phyloP scores from a whole-genome alignment of 352 stramenopile genomes.

The Blastocystis sp. region DNA sequence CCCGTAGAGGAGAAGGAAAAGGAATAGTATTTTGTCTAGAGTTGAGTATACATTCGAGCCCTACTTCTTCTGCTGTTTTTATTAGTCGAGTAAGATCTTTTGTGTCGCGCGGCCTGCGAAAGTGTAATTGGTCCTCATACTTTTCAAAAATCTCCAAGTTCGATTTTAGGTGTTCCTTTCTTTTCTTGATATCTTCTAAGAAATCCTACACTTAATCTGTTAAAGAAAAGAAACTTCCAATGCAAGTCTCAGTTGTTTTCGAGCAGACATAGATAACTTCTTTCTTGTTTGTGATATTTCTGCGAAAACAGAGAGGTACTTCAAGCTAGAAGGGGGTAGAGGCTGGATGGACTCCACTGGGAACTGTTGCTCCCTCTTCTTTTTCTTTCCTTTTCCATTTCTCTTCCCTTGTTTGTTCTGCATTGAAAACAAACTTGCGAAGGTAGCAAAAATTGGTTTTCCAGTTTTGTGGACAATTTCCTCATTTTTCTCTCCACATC shows the following conservation, averaged over 20 bases:
- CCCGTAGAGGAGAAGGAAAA: too few relatives aligned
- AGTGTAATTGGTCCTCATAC: slow-evolving; percentile 15
- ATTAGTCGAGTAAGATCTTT: not conserved
- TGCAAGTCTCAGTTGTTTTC: not conserved
- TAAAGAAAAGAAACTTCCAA: not conserved
- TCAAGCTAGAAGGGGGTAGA: not conserved
- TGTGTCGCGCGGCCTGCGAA: slow-evolving; percentile 1
- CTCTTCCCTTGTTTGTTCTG: not conserved
- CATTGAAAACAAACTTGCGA: not conserved
- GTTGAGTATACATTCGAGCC: not conserved
- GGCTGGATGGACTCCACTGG: not conserved
- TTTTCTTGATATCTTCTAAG: not conserved
- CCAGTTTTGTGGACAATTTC: not conserved
- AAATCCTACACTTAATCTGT: not conserved
- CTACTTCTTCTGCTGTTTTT: not conserved
- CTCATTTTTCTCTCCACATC: not conserved
- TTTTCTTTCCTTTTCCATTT: not conserved
- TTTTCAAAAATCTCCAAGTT: not conserved
- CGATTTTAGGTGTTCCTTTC: not conserved
- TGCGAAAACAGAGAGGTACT: not conserved
- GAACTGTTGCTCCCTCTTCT: not conserved
- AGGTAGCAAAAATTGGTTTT: too few relatives aligned
- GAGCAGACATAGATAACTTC: not conserved
- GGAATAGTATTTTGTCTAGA: too few relatives aligned
- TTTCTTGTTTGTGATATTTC: not conserved